Evolutionary conservation across 768 basidiomycete genomes (phyloP), one percentile per base, ranked within the genome.

Genomic region (Suillus tomentosus): DNA sequence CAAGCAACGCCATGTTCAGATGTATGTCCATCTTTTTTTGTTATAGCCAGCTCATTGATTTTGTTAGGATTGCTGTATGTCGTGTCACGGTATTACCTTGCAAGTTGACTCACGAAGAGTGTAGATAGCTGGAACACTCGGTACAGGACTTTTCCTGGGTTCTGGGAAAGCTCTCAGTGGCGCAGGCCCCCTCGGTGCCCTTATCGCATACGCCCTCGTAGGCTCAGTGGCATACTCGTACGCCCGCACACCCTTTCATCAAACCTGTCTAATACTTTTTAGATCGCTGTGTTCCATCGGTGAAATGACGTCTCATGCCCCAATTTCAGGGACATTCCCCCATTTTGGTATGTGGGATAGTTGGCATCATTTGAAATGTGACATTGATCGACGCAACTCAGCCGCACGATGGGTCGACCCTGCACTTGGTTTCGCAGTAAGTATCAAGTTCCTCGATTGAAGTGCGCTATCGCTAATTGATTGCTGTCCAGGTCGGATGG

Each of bases 301-400:
- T 40, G 91, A 93, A 76, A 89, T 92, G 90, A 89, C 90, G n/a
- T 85, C 88, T 4, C 84, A 85, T 76, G 90, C 89, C 1, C 91
- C 91, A 2, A 86, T 92, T 56, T 89, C 90, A 4, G 91, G 91
- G 19, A 87, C 89, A 0, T 92, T 91, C 72, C 88, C 89, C 22
- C 88, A 90, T 74, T 91, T 83, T 72, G 87, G 85, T 84, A 56
- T 5, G 79, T 62, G 24, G 34, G 36, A 42, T 47, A 5, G 14
- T 5, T 42, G 1, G 2, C 5, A 48, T 45, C 24, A 19, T 13
- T 17, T 31, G 3, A 34, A 51, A 13, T 24, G 14, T 31, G 15
- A 1, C 24, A 24, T 17, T 31, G 27, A 62, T 22, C n/a, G 10
- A 34, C 17, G 3, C 24, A 57, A 27, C 39, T 61, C 17, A 85